A percentile compares a stretch with the other conserved stretches of the same genome.
Conservation (phyloP, 805 yeast species). For the Schizosaccharomyces japonicus region DNA sequence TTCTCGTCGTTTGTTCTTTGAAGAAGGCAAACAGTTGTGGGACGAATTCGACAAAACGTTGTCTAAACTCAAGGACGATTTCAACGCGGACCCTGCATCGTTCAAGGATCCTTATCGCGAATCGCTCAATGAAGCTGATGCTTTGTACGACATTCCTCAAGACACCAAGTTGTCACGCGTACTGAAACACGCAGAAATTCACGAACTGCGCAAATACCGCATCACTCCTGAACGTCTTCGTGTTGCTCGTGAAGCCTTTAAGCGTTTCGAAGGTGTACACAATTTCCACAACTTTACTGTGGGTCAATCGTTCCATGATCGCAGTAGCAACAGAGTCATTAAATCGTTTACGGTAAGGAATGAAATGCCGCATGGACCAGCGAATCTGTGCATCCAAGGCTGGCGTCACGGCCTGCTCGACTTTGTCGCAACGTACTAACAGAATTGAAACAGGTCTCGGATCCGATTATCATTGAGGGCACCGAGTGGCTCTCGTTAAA, state of each 20-base stretch:
- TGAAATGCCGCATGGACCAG: too few species aligned
- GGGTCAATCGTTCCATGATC: slow-evolving; percentile 62
- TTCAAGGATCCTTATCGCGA: not conserved
- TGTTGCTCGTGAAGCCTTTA: slow-evolving; percentile 41
- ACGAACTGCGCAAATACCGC: slow-evolving; percentile 23
- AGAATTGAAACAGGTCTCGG: slow-evolving; percentile 93
- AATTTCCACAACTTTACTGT: slow-evolving; percentile 76
- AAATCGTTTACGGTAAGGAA: slow-evolving; percentile 54
- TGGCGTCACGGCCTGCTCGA: too few species aligned
- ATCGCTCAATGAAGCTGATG: not conserved
- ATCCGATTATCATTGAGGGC: slow-evolving; percentile 19
- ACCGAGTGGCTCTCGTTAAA: slow-evolving; percentile 68
- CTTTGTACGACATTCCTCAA: not conserved
- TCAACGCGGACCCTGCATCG: not conserved
- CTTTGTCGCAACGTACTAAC: too few species aligned
- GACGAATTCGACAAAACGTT: not conserved
- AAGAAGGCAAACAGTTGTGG: slow-evolving; percentile 1
- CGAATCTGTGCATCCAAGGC: too few species aligned
- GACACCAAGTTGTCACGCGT: not conserved
- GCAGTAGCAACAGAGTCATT: slow-evolving; percentile 68
- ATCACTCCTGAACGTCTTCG: slow-evolving; percentile 38
- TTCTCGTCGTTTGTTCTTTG: not conserved
- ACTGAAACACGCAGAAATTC: not conserved
- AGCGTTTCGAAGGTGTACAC: slow-evolving; percentile 61
- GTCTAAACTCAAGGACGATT: not conserved